Evolutionary conservation across 768 basidiomycete species (phyloP).

Genomic region (Boletus reticuloceps): DNA sequence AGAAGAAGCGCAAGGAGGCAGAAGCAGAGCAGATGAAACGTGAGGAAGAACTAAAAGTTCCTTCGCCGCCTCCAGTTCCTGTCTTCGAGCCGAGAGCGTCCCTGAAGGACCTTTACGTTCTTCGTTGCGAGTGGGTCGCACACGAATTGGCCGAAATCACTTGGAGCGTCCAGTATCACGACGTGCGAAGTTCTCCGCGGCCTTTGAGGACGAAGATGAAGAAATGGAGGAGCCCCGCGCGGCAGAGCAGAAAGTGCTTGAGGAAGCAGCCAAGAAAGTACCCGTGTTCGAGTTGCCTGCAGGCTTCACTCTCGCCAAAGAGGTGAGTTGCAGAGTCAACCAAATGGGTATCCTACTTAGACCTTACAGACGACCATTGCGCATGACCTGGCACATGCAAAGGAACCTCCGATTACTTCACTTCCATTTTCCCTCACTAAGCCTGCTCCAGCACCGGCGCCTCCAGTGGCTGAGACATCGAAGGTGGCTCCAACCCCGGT

Average conservation of each 20-base stretch:
- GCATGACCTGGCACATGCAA: conserved; percentile 43
- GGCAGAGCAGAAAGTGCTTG: conserved; percentile 46
- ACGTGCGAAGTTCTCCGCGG: conserved; percentile 64
- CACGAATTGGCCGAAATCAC: conserved; percentile 55
- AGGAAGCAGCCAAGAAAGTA: conserved; percentile 53
- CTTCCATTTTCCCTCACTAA: conserved; percentile 66
- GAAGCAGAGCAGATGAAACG: conserved; percentile 17
- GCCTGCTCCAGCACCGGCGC: conserved; percentile 16
- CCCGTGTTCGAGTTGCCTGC: conserved; percentile 60
- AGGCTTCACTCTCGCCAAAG: conserved; percentile 67
- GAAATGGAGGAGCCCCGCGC: conserved; percentile 39
- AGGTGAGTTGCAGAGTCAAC: conserved; percentile 36
- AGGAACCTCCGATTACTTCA: conserved; percentile 63
- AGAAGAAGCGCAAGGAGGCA: conserved; percentile 18
- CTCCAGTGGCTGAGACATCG: conserved; percentile 12
- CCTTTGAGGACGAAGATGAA: conserved; percentile 50
- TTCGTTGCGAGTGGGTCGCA: conserved; percentile 65
- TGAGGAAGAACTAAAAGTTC: conserved; percentile 18
- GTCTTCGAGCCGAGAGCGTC: conserved; percentile 18
- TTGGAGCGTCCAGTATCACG: conserved; percentile 52
- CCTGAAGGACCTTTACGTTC: conserved; percentile 35
- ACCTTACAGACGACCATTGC: conserved; percentile 33
- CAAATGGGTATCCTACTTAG: conserved; percentile 1
- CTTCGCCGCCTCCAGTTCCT: conserved; percentile 15
- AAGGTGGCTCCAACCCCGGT: conserved; percentile 14